Evolutionary conservation across 140 eudicot species (phyloP), one percentile per base, ranked within the genome.

Genomic region (Ambrosia hybrid): DNA sequence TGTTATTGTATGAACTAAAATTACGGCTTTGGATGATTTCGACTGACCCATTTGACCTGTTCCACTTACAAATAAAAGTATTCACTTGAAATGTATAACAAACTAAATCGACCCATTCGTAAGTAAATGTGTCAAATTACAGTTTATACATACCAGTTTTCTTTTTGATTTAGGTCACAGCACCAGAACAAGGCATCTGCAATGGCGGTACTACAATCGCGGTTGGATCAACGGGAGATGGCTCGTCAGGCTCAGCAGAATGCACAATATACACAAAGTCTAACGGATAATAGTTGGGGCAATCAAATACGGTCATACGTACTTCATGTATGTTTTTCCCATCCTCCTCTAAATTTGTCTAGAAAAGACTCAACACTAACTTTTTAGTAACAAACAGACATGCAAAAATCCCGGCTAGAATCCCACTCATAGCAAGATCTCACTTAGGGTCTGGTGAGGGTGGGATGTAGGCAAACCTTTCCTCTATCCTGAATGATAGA

Each of bases 111-210:
- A 16, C 37, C 3, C 5, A 15, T 63, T 63, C 49, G 5, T 62
- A 37, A 13, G 3, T 41, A 8, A 39, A 64, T 36, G 33, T 21
- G 26, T 41, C 36, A 43, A 41, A 17, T 39, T 63, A 16, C 55
- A 63, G 68, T 9, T 39, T 39, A 36, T 39, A 8, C 14, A 16
- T 8, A 45, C 14, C 14, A 9, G 1, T 65, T 66, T 14, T 43
- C 4, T 17, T 66, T 43, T 17, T 11, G 37, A 81, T 53, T 52
- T 62, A 91, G 97, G 80, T 89, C 97, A 26, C 97, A 91, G 17
- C 96, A 91, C 80, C 87, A 81, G 82, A 91, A 91, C 84, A 91
- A 79, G 79, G 85, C 96, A 30, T 86, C 97, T 57, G 97, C 97
- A 10, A 91, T 89, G 96, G 83, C 95, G 10, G 97, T 91, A 58